These are phyloP conservation scores for carrot (Daucus carota) DNA, from an alignment of 129 eudicot species.

Conservation along the genomic window DNA sequence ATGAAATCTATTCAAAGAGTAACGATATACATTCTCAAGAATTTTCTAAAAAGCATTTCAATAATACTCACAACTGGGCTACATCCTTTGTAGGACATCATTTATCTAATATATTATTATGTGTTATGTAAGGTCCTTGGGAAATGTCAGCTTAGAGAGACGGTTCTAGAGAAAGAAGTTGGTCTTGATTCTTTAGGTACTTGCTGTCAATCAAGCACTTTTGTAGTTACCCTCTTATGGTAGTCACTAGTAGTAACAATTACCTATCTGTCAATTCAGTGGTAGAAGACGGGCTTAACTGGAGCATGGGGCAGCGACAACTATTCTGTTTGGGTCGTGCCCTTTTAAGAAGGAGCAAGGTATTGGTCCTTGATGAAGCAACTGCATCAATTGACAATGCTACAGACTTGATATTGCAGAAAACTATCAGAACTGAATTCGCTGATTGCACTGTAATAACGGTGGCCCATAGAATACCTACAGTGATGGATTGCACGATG, in stretches of 20 bases:
- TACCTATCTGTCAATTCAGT: conserved; percentile 30
- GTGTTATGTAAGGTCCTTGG: conserved; percentile 41
- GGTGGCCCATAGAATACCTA: conserved; percentile 94
- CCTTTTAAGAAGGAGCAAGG: conserved; percentile 67
- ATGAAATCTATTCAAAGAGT: neutral
- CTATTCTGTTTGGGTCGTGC: conserved; percentile 91
- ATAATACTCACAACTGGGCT: neutral
- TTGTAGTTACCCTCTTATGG: neutral
- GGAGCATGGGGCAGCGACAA: conserved; percentile 99
- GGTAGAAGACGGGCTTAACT: conserved; percentile 80
- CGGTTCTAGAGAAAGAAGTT: conserved; percentile 44
- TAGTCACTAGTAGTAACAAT: neutral
- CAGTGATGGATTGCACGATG: conserved; percentile 91
- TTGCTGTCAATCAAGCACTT: neutral
- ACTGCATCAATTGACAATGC: conserved; percentile 89
- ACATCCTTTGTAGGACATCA: neutral
- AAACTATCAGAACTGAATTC: conserved; percentile 78
- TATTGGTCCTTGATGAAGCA: conserved; percentile 90
- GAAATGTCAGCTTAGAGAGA: conserved; percentile 71
- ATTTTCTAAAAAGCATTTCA: neutral
- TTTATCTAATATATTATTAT: neutral
- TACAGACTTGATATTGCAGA: conserved; percentile 77
- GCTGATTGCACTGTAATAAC: conserved; percentile 83
- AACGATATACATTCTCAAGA: neutral
- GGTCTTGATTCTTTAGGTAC: conserved; percentile 57